These are phyloP conservation scores for Prunus padus DNA, from an alignment of 306 rosid genomes.

Conservation along the genomic window DNA sequence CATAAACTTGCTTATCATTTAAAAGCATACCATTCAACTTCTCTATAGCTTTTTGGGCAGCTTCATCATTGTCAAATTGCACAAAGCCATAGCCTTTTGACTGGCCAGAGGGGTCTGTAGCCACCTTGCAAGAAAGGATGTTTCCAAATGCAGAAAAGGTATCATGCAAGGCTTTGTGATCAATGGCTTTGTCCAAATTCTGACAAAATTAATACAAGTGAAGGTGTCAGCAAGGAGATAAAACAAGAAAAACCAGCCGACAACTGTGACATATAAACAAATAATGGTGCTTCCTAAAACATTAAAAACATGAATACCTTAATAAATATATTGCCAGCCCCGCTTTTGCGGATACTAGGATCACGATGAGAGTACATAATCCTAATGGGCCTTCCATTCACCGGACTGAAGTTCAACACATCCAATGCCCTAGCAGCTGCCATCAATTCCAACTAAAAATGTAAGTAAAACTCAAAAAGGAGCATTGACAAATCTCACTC, in stretches of 20 bases:
- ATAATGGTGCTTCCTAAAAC: background rate
- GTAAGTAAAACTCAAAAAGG: conserved; percentile 11
- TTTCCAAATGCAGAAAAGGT: conserved; percentile 87
- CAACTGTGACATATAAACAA: background rate
- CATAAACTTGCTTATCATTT: conserved; percentile 94
- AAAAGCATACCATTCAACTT: conserved; percentile 93
- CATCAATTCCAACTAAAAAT: conserved; percentile 12
- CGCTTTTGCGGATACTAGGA: conserved; percentile 92
- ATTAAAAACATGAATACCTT: conserved; percentile 47
- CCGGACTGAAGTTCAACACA: conserved; percentile 78
- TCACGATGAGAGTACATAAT: conserved; percentile 97
- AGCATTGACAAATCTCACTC: background rate
- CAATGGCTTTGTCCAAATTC: conserved; percentile 94
- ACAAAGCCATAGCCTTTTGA: conserved; percentile 98
- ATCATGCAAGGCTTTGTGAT: conserved; percentile 92
- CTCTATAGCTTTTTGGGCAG: conserved; percentile 88
- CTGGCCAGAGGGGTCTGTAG: conserved; percentile 79
- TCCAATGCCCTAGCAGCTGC: conserved; percentile 97
- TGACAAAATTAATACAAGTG: conserved; percentile 35
- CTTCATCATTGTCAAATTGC: conserved; percentile 84
- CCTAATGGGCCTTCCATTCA: conserved; percentile 75
- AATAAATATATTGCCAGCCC: conserved; percentile 90
- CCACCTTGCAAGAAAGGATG: conserved; percentile 95
- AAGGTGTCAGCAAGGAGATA: conserved; percentile 15
- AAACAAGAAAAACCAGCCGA: background rate